These are phyloP conservation scores for Rhododendron kiyosumense DNA, from an alignment of 148 eudicot genomes.

Conservation along the genomic window DNA sequence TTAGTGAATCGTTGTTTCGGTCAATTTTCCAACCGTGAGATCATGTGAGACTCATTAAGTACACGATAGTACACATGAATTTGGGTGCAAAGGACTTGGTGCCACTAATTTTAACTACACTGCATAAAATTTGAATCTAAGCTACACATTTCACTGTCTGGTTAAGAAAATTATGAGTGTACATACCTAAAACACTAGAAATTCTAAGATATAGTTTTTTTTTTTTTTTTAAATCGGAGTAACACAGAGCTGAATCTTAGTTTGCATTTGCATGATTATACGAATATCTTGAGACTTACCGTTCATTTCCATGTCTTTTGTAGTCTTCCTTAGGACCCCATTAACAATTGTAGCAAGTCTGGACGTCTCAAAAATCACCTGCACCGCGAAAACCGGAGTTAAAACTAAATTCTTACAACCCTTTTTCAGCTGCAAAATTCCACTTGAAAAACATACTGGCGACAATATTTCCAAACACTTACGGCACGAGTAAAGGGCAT, in stretches of 20 bases:
- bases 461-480: conserved; percentile 20
- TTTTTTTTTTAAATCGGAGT: neutral
- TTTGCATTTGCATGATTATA: neutral
- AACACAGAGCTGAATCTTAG: too few species aligned
- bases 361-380: conserved; percentile 96
- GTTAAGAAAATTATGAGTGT: neutral
- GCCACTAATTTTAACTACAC: neutral
- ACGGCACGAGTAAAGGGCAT: conserved; percentile 96
- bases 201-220: neutral
- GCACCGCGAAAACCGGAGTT: conserved; percentile 12
- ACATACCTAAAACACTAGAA: neutral
- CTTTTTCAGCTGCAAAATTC: neutral
- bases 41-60: too few species aligned
- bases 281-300: conserved; percentile 41
- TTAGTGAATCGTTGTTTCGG: neutral
- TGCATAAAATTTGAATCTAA: neutral
- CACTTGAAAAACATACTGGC: neutral
- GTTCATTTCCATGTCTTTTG: conserved; percentile 88
- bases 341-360: conserved; percentile 96
- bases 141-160: neutral
- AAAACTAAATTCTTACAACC: neutral
- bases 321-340: conserved; percentile 95
- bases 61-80: neutral
- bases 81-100: neutral
- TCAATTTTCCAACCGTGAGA: neutral